Percentiles rank a stretch among this genome's conserved stretches.
These are phyloP conservation scores for Aspergillus haitiensis DNA, from an alignment of 495 filamentous ascomycete genomes.

Conservation along the genomic window DNA sequence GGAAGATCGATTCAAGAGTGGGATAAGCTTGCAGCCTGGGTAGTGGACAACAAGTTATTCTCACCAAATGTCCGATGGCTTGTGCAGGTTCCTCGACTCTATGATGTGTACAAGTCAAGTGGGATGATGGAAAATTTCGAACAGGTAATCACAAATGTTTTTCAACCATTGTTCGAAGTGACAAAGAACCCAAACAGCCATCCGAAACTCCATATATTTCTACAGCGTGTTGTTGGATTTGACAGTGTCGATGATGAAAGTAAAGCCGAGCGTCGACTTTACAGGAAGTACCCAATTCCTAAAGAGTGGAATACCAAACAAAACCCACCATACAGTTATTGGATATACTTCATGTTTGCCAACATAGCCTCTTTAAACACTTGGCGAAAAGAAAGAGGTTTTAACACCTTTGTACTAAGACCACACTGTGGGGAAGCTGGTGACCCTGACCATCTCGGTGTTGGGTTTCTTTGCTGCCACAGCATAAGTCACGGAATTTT, in stretches of 20 bases:
- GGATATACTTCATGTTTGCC: constrained; percentile 95
- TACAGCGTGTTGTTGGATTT: constrained; percentile 93
- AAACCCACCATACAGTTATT: constrained; percentile 98
- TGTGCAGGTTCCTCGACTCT: constrained; percentile 90
- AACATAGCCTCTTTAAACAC: constrained; percentile 92
- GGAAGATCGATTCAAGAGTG: constrained; percentile 89
- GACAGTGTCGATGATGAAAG: constrained; percentile 98
- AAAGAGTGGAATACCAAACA: constrained; percentile 85
- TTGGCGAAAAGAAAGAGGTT: constrained; percentile 86
- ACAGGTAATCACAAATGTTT: constrained; percentile 87
- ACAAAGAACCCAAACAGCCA: constrained; percentile 84
- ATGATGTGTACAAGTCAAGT: constrained; percentile 90
- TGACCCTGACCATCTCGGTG: constrained; percentile 92
- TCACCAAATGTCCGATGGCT: constrained; percentile 98
- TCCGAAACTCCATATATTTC: constrained; percentile 89
- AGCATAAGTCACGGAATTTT: constrained; percentile 96
- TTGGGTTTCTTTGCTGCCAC: constrained; percentile 90
- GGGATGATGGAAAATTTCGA: constrained; percentile 86
- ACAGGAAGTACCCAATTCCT: constrained; percentile 89
- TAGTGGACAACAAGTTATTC: constrained; percentile 97
- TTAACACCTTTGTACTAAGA: constrained; percentile 91
- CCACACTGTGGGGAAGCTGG: constrained; percentile 97
- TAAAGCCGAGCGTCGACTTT: constrained; percentile 88
- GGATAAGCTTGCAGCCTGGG: constrained; percentile 97
- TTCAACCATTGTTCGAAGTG: constrained; percentile 92